phyloP scores from a whole-genome alignment of 176 grass and related monocot species.

The Raddia distichophylla region DNA sequence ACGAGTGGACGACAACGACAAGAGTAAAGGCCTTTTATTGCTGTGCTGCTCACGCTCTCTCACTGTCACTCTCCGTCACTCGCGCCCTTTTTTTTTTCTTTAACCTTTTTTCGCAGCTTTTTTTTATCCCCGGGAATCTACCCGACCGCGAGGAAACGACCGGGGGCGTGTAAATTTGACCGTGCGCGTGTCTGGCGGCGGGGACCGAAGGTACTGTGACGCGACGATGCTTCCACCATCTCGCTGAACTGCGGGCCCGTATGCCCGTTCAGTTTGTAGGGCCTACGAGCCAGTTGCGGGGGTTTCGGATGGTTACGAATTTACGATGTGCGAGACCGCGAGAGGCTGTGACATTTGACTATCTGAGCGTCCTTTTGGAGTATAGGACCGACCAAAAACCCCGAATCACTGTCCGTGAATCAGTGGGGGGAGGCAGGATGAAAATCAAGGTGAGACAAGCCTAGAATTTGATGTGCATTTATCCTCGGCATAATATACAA shows the following conservation, averaged over 20 bases:
- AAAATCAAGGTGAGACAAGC: too few species aligned
- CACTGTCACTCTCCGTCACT: neutral
- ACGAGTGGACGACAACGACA: neutral
- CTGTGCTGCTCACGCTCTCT: neutral
- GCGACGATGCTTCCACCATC: accelerated
- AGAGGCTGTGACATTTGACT: neutral
- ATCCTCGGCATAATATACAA: too few species aligned
- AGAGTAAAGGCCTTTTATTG: constrained; percentile 35
- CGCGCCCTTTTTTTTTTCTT: neutral
- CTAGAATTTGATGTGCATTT: too few species aligned
- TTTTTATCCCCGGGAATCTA: constrained; percentile 34
- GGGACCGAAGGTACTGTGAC: neutral
- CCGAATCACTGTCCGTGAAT: too few species aligned
- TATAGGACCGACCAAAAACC: too few species aligned
- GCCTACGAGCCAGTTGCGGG: neutral
- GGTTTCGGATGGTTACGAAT: neutral
- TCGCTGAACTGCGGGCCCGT: neutral
- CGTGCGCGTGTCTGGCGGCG: neutral
- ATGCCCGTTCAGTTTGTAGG: accelerated
- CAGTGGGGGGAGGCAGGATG: too few species aligned
- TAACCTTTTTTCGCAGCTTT: neutral
- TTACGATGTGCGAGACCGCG: too few species aligned
- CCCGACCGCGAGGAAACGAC: neutral
- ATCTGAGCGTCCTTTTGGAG: neutral
- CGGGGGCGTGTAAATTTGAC: constrained; percentile 32